These are phyloP conservation scores for Leptographium radiaticola DNA, from an alignment of 2,329 filamentous ascomycete species.

Conservation along the genomic window DNA sequence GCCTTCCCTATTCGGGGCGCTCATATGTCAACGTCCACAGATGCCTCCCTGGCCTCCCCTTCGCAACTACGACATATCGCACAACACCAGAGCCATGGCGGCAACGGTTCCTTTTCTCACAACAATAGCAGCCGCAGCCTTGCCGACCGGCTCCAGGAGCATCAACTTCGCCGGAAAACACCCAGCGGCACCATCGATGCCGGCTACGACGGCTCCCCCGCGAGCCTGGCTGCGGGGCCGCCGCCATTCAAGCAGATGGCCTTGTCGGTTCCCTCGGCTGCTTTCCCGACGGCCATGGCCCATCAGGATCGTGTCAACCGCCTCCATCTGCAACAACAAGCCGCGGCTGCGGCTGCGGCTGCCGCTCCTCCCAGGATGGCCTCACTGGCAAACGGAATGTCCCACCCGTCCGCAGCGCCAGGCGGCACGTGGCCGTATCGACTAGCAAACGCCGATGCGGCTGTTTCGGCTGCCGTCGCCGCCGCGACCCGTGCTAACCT, in stretches of 20 bases:
- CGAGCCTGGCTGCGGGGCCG: slow-evolving; percentile 58
- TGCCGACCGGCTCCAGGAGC: slow-evolving; percentile 37
- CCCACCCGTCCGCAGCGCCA: not conserved
- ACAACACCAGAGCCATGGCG: slow-evolving; percentile 10
- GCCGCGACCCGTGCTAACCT: not conserved
- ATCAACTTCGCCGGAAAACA: slow-evolving; percentile 81
- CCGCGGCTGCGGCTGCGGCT: not conserved
- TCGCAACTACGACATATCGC: slow-evolving; percentile 10
- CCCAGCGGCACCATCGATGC: slow-evolving; percentile 87
- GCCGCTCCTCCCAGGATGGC: not conserved
- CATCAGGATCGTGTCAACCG: slow-evolving; percentile 7
- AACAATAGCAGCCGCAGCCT: slow-evolving; percentile 3
- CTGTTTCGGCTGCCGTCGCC: not conserved
- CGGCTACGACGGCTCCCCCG: slow-evolving; percentile 75
- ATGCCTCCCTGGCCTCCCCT: slow-evolving; percentile 12
- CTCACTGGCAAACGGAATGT: not conserved
- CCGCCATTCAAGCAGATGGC: slow-evolving; percentile 76
- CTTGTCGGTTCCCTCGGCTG: slow-evolving; percentile 40
- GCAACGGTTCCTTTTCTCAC: not conserved
- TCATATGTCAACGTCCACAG: slow-evolving; percentile 16
- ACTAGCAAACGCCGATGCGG: not conserved
- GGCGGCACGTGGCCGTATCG: not conserved
- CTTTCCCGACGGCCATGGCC: slow-evolving; percentile 19
- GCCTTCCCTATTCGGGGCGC: slow-evolving; percentile 24
- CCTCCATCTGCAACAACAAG: not conserved